A percentile compares a stretch with the other conserved stretches of the same genome.
Evolutionary conservation across 2,329 filamentous ascomycete genomes (phyloP).

Genomic region (Colletotrichum gigasporum): DNA sequence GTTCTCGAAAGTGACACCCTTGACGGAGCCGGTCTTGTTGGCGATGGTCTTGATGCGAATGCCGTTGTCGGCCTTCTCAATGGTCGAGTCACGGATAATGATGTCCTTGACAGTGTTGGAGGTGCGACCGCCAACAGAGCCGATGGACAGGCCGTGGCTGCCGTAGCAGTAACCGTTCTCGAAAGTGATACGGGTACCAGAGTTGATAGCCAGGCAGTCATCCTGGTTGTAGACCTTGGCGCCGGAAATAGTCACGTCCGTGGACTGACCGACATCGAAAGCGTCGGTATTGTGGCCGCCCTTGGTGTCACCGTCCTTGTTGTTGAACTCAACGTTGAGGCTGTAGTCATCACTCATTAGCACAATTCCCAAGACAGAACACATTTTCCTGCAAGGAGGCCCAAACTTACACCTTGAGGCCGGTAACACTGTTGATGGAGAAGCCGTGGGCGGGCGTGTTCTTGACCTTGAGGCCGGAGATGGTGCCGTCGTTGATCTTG

Average conservation of each 20-base stretch:
- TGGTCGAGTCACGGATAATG: conserved; percentile 56
- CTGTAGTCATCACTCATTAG: conserved; percentile 32
- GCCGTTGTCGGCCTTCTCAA: conserved; percentile 63
- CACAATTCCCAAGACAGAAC: neutral
- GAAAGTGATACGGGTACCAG: conserved; percentile 57
- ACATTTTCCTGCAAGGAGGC: too few species aligned
- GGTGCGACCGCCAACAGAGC: conserved; percentile 55
- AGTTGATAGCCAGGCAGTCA: conserved; percentile 68
- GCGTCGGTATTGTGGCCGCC: conserved; percentile 66
- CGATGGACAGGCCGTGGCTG: conserved; percentile 54
- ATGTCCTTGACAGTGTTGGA: conserved; percentile 65
- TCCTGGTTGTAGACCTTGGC: conserved; percentile 69
- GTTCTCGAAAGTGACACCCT: conserved; percentile 53
- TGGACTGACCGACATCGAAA: conserved; percentile 63
- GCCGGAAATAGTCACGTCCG: conserved; percentile 59
- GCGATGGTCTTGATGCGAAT: conserved; percentile 60
- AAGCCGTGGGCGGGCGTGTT: conserved; percentile 55
- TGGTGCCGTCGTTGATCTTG: conserved; percentile 48
- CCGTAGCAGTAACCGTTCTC: conserved; percentile 53
- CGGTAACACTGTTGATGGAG: conserved; percentile 47
- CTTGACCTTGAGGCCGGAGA: conserved; percentile 49
- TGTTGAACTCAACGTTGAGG: conserved; percentile 48
- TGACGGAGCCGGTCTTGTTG: conserved; percentile 53
- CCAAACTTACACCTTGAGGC: conserved; percentile 46
- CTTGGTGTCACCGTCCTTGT: conserved; percentile 46